Evolutionary conservation across 139 green algal genomes (phyloP), one percentile per base, ranked within the genome.

Genomic region (Chlorella sp.): DNA sequence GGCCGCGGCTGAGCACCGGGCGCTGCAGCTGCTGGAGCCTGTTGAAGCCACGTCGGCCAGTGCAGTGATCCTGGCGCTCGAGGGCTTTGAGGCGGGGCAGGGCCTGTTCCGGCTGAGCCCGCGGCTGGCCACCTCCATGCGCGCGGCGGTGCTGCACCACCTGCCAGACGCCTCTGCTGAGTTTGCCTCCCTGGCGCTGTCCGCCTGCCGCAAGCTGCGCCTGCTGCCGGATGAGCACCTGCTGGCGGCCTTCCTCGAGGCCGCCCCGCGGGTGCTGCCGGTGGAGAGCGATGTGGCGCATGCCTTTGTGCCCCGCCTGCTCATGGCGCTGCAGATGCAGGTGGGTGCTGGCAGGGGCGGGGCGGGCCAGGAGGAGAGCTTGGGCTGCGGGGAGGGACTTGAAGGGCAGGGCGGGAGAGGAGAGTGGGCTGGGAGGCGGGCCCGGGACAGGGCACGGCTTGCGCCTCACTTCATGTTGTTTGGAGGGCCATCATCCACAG

Each of bases 1-100:
- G 2, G 30, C 28, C 11, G 63, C 26, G 0, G 63, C 63, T 25
- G 63, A 69, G 63, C 28, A 69, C 28, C 28, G 28, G 16, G 63
- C 63, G 63, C 63, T 69, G 28, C 63, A 69, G 63, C 63, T 69
- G 63, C 63, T 69, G 13, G 63, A 69, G 63, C 63, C 63, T 25
- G 30, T 36, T 4, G 28, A 36, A 28, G 11, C 28, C n/a, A 32
- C 63, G 28, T 28, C 28, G 15, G 63, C 28, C 63, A 69, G 63
- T 38, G 63, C 28, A 36, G 63, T 32, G 63, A 21, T 30, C 12
- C 63, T 36, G 17, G n/a, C 28, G 26, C 28, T 34, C 28, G 26
- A 34, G 3, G 30, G 63, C 63, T 60, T 60, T 60, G 51, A 23
- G 51, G 51, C 51, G 13, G 51, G 51, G 51, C 51, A 60, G 51